Evolutionary conservation across 176 grass and related monocot genomes (phyloP), one percentile per base, ranked within the genome.

Genomic region (Carex parvula): DNA sequence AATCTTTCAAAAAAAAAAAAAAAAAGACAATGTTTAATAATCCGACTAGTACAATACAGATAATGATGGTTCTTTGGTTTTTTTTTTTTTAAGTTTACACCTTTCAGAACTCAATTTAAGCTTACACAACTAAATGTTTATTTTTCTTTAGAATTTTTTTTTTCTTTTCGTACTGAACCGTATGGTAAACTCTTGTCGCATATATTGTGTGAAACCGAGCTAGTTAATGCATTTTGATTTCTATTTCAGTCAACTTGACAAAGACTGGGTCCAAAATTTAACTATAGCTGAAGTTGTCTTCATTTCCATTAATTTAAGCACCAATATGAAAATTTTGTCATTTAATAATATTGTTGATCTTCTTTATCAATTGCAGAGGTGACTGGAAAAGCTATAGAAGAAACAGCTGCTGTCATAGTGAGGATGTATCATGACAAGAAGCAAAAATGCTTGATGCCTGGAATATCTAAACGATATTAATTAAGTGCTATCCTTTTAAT

Each of bases 351-450:
- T 24, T 81, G 21, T 48, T 39, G 8, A 42, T 64, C 60, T 85
- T 73, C 59, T 75, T 87, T 60, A 50, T 89, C 44, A 83, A 8
- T 8, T 89, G 87, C 88, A 99, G 96, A 90, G 56, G 84, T 99
- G n/a, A 99, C 93, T 73, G 93, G 91, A 73, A 99, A 94, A 94
- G 96, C 96, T 65, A 72, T 99, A 81, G 96, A 99, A 85, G 96
- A 99, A 95, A 99, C 96, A 65, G 96, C 96, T 61, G 93, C 96
- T 77, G 65, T 99, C 9, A 9, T 99, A 60, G 89, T 95, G 50
- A 92, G 96, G 66, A 91, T 95, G 70, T 89, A 87, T 77, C 93
- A 94, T 79, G 96, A 99, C 72, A 99, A 90, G 82, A 95, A 85
- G 78, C 70, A 92, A 86, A 95, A 87, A 67, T 95, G 88, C 55